These are phyloP conservation scores for Pseudozyma sp. DNA, from an alignment of 1,284 basidiomycete species.

Conservation along the genomic window DNA sequence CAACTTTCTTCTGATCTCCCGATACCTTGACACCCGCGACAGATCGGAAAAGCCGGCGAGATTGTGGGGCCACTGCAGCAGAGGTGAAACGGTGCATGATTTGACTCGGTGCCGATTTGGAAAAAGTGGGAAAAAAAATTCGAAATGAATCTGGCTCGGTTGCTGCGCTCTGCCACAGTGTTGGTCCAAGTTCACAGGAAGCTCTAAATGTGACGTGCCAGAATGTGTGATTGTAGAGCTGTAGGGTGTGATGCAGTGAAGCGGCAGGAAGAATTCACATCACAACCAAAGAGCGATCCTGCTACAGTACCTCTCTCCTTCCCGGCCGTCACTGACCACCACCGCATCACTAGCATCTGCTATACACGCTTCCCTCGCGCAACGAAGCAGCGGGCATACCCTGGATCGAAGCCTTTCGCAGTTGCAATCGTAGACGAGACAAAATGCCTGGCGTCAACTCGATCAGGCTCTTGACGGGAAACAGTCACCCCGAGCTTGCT, in stretches of 20 bases:
- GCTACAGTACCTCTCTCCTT: constrained; percentile 4
- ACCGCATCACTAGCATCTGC: background rate
- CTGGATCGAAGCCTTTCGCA: background rate
- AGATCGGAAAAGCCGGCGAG: background rate
- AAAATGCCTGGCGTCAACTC: constrained; percentile 71
- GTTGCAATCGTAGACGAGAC: constrained; percentile 4
- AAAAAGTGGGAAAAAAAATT: constrained; percentile 17
- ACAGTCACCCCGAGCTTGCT: constrained; percentile 97
- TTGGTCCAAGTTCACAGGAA: constrained; percentile 1
- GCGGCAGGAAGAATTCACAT: constrained; percentile 15
- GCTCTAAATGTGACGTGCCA: too few relatives aligned
- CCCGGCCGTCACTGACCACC: constrained; percentile 35
- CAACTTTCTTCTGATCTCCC: constrained; percentile 5
- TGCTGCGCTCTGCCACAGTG: background rate
- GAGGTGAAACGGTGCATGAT: background rate
- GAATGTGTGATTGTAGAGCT: constrained; percentile 8
- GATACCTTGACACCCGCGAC: background rate
- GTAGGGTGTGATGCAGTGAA: background rate
- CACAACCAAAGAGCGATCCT: background rate
- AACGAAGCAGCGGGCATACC: too few relatives aligned
- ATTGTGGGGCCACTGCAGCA: constrained; percentile 1
- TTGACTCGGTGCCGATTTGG: constrained; percentile 17
- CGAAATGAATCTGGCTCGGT: too few relatives aligned
- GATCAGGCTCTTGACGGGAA: constrained; percentile 92
- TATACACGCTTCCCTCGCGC: background rate